Conservation (phyloP, 768 basidiomycete species). For the Lactarius sanguifluus region DNA sequence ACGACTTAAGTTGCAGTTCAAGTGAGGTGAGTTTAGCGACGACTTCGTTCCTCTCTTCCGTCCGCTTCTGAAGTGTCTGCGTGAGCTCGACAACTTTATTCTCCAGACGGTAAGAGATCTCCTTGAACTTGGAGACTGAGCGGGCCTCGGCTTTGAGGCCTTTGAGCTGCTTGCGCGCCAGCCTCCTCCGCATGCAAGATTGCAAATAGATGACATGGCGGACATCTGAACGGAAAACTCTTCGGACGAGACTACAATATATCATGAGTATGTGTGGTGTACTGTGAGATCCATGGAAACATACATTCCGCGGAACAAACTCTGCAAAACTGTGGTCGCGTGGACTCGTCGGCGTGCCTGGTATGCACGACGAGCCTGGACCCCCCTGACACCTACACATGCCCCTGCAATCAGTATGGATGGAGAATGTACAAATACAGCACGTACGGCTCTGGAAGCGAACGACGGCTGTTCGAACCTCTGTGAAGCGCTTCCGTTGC, state of each 20-base stretch:
- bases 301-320: constrained; percentile 85
- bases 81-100: constrained; percentile 99
- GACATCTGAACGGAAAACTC: constrained; percentile 57
- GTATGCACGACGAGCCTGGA: constrained; percentile 62
- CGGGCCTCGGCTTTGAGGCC: constrained; percentile 86
- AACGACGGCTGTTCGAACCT: constrained; percentile 59
- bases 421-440: not conserved
- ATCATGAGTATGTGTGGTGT: constrained; percentile 7
- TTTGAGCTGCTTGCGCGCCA: constrained; percentile 85
- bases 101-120: constrained; percentile 95
- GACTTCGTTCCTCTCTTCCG: constrained; percentile 86
- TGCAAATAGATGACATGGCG: constrained; percentile 80
- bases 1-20: constrained; percentile 82
- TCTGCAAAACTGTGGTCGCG: constrained; percentile 76
- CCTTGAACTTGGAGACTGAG: constrained; percentile 97
- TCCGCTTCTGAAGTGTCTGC: constrained; percentile 86
- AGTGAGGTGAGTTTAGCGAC: constrained; percentile 72
- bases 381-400: constrained; percentile 67
- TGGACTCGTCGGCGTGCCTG: constrained; percentile 51
- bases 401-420: constrained; percentile 19
- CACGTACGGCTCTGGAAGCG: constrained; percentile 84
- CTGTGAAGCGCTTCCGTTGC: constrained; percentile 68
- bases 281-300: constrained; percentile 36
- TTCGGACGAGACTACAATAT: constrained; percentile 51
- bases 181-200: constrained; percentile 85